Evolutionary conservation across 2,329 filamentous ascomycete genomes (phyloP).

Genomic region (Alternaria dauci): DNA sequence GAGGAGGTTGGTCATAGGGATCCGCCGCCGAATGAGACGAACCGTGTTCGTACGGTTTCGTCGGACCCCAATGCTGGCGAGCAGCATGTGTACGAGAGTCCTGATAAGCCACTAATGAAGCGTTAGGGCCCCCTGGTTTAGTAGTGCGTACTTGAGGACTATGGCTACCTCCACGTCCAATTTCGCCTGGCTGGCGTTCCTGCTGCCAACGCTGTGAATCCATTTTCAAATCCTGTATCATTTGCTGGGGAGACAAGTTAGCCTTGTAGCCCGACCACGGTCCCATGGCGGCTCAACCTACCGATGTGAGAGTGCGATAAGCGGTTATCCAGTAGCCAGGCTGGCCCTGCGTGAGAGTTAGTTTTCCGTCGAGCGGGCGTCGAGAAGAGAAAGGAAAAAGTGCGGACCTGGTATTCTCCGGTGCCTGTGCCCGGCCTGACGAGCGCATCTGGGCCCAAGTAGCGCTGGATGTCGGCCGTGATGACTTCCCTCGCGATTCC

Average conservation of each 20-base stretch:
- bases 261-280: constrained; percentile 11
- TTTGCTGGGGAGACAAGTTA: constrained; percentile 50
- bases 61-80: constrained; percentile 53
- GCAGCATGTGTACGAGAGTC: constrained; percentile 55
- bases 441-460: constrained; percentile 60
- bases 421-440: constrained; percentile 58
- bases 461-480: constrained; percentile 62
- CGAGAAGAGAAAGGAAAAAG: constrained; percentile 13
- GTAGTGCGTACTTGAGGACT: constrained; percentile 51
- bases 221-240: constrained; percentile 59
- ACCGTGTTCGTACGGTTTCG: constrained; percentile 37
- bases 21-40: constrained; percentile 23
- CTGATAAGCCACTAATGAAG: constrained; percentile 54
- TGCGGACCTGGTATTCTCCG: constrained; percentile 56
- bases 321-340: constrained; percentile 62
- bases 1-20: constrained; percentile 25
- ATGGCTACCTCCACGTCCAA: constrained; percentile 58
- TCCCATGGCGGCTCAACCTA: constrained; percentile 39
- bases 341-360: constrained; percentile 46
- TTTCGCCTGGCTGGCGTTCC: constrained; percentile 44
- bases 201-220: constrained; percentile 58
- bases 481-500: constrained; percentile 63
- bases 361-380: constrained; percentile 24
- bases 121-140: constrained; percentile 57
- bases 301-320: constrained; percentile 60